Evolutionary conservation across 1,139 yeast genomes (phyloP), one percentile per base, ranked within the genome.

Genomic region (Scheffersomyces insectosa): DNA sequence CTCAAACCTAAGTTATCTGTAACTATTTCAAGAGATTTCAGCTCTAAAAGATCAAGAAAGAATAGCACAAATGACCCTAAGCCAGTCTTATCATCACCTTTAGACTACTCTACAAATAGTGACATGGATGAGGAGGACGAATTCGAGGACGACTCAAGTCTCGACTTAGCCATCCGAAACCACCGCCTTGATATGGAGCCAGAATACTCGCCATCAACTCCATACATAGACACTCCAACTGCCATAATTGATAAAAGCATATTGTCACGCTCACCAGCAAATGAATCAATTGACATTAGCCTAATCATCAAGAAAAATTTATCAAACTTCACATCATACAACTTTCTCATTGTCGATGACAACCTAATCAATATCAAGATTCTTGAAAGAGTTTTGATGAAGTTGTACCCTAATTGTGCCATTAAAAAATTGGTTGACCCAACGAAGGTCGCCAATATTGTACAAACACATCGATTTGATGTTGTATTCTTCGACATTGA

Each of bases 401-500:
- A 63, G 52, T 51, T 73, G 25, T 74, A 66, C 46, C 79, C 79
- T 4, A 56, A 57, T 39, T 55, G 72, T 35, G 39, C 44, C 12
- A 59, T 71, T 9, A 54, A 56, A 5, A 61, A 62, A 42, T 50
- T 70, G 4, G 62, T 59, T 37, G 73, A 72, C 49, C 62, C 69
- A 28, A 59, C 69, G 2, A 54, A 57, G 37, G 70, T 72, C n/a
- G 48, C 60, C 38, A 45, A 55, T 10, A 37, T 57, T 28, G 48
- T 66, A 4, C 42, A 48, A 11, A 40, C 50, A 3, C 55, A 57
- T 38, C 45, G 44, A 16, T 72, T 60, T 45, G 75, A 72, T 45
- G 51, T 65, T 38, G 63, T 71, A 10, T 74, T 74, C 47, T 56
- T 74, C 39, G 79, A 74, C 49, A 74, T 74, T 38, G 79, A 74